Percentiles rank a stretch among this genome's conserved stretches.
phyloP scores from a whole-genome alignment of 2,329 filamentous ascomycete species.

The Beauveria caledonica region DNA sequence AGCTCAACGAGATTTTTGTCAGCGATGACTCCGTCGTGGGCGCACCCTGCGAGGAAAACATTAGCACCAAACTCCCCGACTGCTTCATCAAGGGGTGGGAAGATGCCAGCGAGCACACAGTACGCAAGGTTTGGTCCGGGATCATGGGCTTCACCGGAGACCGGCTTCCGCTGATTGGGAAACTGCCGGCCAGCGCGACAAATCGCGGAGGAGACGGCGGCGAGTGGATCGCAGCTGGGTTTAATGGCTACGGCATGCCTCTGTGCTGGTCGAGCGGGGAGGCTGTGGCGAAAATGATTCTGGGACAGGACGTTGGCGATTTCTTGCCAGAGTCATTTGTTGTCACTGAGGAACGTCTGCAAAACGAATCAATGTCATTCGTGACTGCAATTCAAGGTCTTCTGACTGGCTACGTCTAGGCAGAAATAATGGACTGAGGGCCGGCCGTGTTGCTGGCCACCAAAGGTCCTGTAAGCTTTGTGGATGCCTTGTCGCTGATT shows the following conservation, averaged over 20 bases:
- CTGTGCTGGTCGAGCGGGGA: slow-evolving; percentile 40
- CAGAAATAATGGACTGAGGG: neutral
- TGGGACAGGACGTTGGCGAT: slow-evolving; percentile 16
- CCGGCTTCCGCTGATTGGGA: slow-evolving; percentile 37
- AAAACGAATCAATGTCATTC: neutral
- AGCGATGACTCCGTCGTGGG: slow-evolving; percentile 35
- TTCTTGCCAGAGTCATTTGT: slow-evolving; percentile 17
- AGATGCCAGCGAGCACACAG: neutral
- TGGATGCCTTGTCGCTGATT: too few relatives aligned
- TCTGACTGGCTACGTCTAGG: neutral
- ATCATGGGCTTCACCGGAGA: slow-evolving; percentile 38
- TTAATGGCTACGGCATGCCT: slow-evolving; percentile 41
- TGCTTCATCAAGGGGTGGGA: slow-evolving; percentile 27
- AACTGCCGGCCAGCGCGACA: slow-evolving; percentile 24
- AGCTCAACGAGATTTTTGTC: slow-evolving; percentile 30
- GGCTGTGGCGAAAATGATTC: slow-evolving; percentile 24
- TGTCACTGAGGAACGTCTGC: slow-evolving; percentile 13
- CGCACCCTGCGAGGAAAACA: slow-evolving; percentile 22
- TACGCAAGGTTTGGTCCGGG: slow-evolving; percentile 38
- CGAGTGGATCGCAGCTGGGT: slow-evolving; percentile 43
- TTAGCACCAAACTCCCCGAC: slow-evolving; percentile 27
- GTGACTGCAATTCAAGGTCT: neutral
- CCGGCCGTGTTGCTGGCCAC: neutral
- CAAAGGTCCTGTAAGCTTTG: too few relatives aligned
- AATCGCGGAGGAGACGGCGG: slow-evolving; percentile 17